phyloP scores from a whole-genome alignment of 192 early-diverging fungal species.

The Entomortierella lignicola region DNA sequence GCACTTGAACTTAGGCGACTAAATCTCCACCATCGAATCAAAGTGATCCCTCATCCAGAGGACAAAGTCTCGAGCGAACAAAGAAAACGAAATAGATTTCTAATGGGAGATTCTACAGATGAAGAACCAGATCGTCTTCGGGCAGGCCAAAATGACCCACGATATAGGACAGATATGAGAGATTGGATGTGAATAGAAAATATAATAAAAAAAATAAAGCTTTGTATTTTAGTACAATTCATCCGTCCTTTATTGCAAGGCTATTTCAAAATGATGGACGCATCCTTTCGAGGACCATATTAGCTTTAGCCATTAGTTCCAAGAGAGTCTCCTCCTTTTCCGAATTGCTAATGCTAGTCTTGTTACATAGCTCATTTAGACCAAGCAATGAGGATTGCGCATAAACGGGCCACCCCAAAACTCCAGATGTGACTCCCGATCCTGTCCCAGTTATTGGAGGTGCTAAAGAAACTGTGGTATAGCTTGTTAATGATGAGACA shows the following conservation, averaged over 20 bases:
- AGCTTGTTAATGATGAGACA: conserved; percentile 15
- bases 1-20: conserved; percentile 15
- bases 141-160: conserved; percentile 3
- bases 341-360: background rate
- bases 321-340: background rate
- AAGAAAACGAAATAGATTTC: conserved; percentile 3
- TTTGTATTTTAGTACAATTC: too few relatives aligned
- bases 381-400: background rate
- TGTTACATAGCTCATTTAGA: background rate
- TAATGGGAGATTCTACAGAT: conserved; percentile 20
- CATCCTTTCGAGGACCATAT: conserved; percentile 1
- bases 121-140: conserved; percentile 15
- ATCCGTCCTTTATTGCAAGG: too few relatives aligned
- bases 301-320: background rate
- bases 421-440: background rate
- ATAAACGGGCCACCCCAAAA: background rate
- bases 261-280: background rate
- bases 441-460: background rate
- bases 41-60: conserved; percentile 28
- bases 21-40: conserved; percentile 27
- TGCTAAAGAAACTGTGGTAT: conserved; percentile 6
- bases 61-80: conserved; percentile 6
- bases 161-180: conserved; percentile 9
- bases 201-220: background rate
- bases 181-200: background rate